Evolutionary conservation across 805 yeast genomes (phyloP), one percentile per base, ranked within the genome.

Genomic region (Saccharomycopsis fodiens): DNA sequence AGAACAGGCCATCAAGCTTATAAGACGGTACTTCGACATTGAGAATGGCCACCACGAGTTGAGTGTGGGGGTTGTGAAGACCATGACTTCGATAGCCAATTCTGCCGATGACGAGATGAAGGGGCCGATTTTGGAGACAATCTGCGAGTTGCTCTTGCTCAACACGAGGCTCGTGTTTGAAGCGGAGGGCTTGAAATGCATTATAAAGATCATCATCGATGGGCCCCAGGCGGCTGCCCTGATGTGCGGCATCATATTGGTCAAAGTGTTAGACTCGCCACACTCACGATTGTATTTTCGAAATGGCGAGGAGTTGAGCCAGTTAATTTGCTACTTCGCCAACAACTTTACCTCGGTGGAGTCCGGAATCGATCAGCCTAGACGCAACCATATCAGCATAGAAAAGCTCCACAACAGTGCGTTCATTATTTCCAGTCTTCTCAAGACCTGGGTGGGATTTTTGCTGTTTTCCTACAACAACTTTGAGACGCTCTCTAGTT

Each of bases 381-480:
- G 65, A 16, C 67, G 67, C 44, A 67, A 70, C 6, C 74, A 74
- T 42, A 58, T 70, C 23, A 71, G 71, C 47, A 62, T 68, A 23
- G 81, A 76, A 32, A 76, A 71, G 52, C 64, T 87, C 23, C 82
- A 81, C 47, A 73, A 71, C 48, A 66, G 78, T 12, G 76, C 88
- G 0, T 69, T 74, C 36, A 67, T 86, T 6, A 59, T 91, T 2
- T 64, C 83, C 0, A 59, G 73, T 3, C 64, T 85, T 20, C 62
- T 91, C 41, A 83, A 85, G 50, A 71, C 78, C 29, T 82, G 91
- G 78, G 70, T 83, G 10, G 99, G 98, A 0, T 56, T 88, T 8
- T 70, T 81, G 49, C 74, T 82, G 13, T 74, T 81, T 54, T 72
- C 83, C 1, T 68, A 73, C 46, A 67, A 79, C 52, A 64, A 77